Percentiles rank a stretch among this genome's conserved stretches.
Evolutionary conservation across 768 basidiomycete species (phyloP).

Genomic region (Pleurotus sapidus): DNA sequence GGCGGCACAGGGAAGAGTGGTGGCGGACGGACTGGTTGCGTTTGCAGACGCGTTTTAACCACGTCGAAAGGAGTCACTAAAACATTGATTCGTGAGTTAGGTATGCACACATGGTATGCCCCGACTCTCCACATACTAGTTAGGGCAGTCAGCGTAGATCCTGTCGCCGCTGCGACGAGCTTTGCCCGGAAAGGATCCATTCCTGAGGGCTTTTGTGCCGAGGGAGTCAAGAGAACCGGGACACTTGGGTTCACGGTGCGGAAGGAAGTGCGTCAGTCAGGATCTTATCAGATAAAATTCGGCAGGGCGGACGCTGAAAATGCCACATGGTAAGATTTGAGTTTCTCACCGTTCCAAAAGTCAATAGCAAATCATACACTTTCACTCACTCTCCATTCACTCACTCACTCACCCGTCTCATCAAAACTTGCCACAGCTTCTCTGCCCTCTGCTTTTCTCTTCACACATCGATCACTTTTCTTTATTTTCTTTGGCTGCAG

Average conservation of each 20-base stretch:
- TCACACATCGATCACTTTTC: neutral
- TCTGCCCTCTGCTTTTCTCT: neutral
- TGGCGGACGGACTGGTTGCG: constrained; percentile 62
- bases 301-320: neutral
- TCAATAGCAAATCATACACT: neutral
- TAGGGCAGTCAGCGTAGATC: constrained; percentile 77
- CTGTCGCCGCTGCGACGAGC: constrained; percentile 74
- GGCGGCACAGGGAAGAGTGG: constrained; percentile 54
- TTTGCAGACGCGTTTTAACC: constrained; percentile 94
- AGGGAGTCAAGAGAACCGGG: constrained; percentile 9
- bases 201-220: constrained; percentile 10
- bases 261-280: neutral
- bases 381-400: neutral
- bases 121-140: constrained; percentile 54
- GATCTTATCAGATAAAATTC: constrained; percentile 32
- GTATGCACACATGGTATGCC: neutral
- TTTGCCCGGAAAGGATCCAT: constrained; percentile 82
- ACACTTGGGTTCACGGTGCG: constrained; percentile 7
- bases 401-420: neutral
- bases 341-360: neutral
- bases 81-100: constrained; percentile 1
- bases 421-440: neutral
- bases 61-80: constrained; percentile 99
- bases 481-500: neutral
- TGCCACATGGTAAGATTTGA: neutral